Evolutionary conservation across 805 yeast species (phyloP), one percentile per base, ranked within the genome.

Genomic region (Candida boleticola): DNA sequence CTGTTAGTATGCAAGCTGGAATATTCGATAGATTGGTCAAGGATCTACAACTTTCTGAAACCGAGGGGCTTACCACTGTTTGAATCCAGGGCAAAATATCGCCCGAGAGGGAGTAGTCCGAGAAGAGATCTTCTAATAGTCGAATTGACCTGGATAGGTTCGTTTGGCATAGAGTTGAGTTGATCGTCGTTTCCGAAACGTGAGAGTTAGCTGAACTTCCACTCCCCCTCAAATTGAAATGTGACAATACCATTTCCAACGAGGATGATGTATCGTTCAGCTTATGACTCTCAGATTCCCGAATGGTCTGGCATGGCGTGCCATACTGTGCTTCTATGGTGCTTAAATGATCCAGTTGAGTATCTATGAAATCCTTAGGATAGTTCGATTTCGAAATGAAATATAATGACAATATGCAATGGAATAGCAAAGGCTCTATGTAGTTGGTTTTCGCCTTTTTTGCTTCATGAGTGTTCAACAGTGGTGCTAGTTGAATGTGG

Each of bases 1-100:
- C 77, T 1, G 61, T 54, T 1, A 61, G 36, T 1, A 74, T 59
- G 50, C 66, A 70, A 0, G 65, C 50, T 0, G 80, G 79, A 13
- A 72, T 57, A 2, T 53, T 46, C 1, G 54, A 40, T 7, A 56
- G 44, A 14, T 62, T 58, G 0, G 61, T 37, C 7, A 74, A 49
- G 1, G 63, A 44, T 2, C 44, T 29, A 42, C 76, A 71, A 3
- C 73, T 63, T 2, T 50, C 53, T 5, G 55, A 46, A 9, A 74
- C 56, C 30, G 48, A 52, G 0, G 61, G 48, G 0, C 76, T 53
- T 3, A 49, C 33, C 0, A 72, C 46, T 4, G 73, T 64, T 5
- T 44, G 46, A 1, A 68, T 54, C 73, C 73, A 70, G 11, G 33
- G 46, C 3, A 34, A 22, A 14, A 59, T 42, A 37, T 60, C 53